Evolutionary conservation across 768 basidiomycete species (phyloP).

Genomic region (Auriscalpium vulgare): DNA sequence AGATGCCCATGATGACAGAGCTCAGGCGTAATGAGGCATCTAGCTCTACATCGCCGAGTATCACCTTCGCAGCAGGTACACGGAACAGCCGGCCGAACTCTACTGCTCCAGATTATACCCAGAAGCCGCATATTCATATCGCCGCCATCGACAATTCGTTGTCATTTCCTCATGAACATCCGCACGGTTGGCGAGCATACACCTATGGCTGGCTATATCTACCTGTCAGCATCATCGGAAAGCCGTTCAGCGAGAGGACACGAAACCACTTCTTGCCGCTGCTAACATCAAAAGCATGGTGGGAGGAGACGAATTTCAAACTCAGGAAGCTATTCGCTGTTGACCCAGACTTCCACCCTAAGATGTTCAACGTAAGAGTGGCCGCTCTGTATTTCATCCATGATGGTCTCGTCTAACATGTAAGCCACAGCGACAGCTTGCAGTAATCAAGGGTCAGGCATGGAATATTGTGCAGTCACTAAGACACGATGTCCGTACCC

Average conservation of each 20-base stretch:
- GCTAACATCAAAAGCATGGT: conserved; percentile 80
- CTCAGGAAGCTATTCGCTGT: conserved; percentile 70
- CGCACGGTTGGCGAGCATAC: conserved; percentile 67
- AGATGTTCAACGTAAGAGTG: conserved; percentile 70
- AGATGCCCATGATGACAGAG: conserved; percentile 72
- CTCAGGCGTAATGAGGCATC: conserved; percentile 34
- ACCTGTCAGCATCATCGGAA: conserved; percentile 77
- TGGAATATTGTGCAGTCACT: conserved; percentile 86
- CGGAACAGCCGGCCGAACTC: conserved; percentile 12
- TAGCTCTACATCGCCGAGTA: conserved; percentile 18
- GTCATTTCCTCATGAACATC: conserved; percentile 88
- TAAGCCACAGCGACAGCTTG: conserved; percentile 61
- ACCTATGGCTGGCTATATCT: conserved; percentile 87
- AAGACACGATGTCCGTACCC: conserved; percentile 54
- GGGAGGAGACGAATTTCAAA: conserved; percentile 80
- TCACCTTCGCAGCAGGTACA: conserved; percentile 16
- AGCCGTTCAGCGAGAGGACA: conserved; percentile 79
- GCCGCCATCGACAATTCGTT: conserved; percentile 93
- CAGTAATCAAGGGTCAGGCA: conserved; percentile 91
- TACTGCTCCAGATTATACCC: conserved; percentile 34
- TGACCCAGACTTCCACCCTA: conserved; percentile 82
- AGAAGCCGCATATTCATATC: conserved; percentile 78
- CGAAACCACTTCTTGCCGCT: conserved; percentile 76
- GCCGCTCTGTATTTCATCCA: not conserved
- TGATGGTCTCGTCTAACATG: not conserved